Conservation (phyloP, 495 filamentous ascomycete species). For the Penicillium cinerascens region DNA sequence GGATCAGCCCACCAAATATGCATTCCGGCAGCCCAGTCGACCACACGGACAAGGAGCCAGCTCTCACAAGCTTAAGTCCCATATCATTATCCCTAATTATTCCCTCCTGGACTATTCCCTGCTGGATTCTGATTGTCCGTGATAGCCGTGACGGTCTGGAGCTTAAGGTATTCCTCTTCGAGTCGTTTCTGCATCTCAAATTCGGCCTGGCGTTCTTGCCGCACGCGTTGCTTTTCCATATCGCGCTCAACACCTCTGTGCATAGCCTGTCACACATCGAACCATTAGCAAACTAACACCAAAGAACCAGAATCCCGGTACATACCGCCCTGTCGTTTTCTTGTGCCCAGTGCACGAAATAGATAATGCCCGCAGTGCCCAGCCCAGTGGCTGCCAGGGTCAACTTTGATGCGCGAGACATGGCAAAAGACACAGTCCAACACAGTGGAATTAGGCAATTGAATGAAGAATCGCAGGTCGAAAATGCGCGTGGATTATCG, state of each 20-base stretch:
- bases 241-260: conserved; percentile 92
- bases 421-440: conserved; percentile 28
- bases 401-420: conserved; percentile 87
- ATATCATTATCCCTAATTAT: conserved; percentile 18
- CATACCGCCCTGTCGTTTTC: conserved; percentile 77
- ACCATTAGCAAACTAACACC: background rate
- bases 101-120: conserved; percentile 11
- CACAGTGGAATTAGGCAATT: background rate
- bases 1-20: conserved; percentile 7
- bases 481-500: conserved; percentile 24
- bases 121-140: conserved; percentile 18
- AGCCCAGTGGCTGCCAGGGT: conserved; percentile 76
- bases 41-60: background rate
- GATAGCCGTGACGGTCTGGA: conserved; percentile 64
- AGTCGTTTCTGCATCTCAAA: conserved; percentile 86
- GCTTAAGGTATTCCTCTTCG: conserved; percentile 85
- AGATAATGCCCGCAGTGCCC: conserved; percentile 70
- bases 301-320: background rate
- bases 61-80: background rate
- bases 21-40: background rate
- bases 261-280: conserved; percentile 66
- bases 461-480: background rate
- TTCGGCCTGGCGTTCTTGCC: conserved; percentile 82
- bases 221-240: conserved; percentile 88
- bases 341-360: conserved; percentile 87